Conservation (phyloP, 805 yeast species). For the Osmozyma mogii region DNA sequence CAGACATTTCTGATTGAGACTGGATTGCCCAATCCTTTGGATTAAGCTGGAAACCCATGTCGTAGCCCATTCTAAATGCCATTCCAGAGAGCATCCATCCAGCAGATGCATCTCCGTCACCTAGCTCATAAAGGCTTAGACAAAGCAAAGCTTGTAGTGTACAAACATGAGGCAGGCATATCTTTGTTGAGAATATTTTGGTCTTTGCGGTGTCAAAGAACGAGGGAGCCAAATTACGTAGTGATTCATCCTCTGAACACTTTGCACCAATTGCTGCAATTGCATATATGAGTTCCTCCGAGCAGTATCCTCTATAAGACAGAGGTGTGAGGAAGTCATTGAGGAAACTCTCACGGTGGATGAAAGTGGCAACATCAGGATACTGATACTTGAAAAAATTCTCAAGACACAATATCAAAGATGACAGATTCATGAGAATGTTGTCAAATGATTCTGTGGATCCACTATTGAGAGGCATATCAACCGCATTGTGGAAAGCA, state of each 20-base stretch:
- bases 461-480: slow-evolving; percentile 3
- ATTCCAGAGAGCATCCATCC: slow-evolving; percentile 16
- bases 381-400: slow-evolving; percentile 13
- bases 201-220: slow-evolving; percentile 11
- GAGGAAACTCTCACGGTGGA: slow-evolving; percentile 13
- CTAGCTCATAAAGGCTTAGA: slow-evolving; percentile 12
- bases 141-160: slow-evolving; percentile 14
- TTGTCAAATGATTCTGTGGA: slow-evolving; percentile 4
- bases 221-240: slow-evolving; percentile 6
- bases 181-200: slow-evolving; percentile 8
- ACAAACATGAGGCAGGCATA: slow-evolving; percentile 10
- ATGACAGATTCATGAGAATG: slow-evolving; percentile 6
- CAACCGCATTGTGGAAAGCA: slow-evolving; percentile 11
- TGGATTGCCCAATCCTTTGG: slow-evolving; percentile 13
- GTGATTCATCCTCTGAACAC: slow-evolving; percentile 5
- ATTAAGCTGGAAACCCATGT: slow-evolving; percentile 13
- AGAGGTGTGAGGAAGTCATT: slow-evolving; percentile 10
- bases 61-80: slow-evolving; percentile 15
- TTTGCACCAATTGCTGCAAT: slow-evolving; percentile 15
- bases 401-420: slow-evolving; percentile 6
- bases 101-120: slow-evolving; percentile 14
- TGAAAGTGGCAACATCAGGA: slow-evolving; percentile 13
- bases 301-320: slow-evolving; percentile 9
- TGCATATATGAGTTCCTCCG: slow-evolving; percentile 13
- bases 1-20: slow-evolving; percentile 1